Evolutionary conservation across 139 green algal genomes (phyloP).

Genomic region (Micractinium conductrix): DNA sequence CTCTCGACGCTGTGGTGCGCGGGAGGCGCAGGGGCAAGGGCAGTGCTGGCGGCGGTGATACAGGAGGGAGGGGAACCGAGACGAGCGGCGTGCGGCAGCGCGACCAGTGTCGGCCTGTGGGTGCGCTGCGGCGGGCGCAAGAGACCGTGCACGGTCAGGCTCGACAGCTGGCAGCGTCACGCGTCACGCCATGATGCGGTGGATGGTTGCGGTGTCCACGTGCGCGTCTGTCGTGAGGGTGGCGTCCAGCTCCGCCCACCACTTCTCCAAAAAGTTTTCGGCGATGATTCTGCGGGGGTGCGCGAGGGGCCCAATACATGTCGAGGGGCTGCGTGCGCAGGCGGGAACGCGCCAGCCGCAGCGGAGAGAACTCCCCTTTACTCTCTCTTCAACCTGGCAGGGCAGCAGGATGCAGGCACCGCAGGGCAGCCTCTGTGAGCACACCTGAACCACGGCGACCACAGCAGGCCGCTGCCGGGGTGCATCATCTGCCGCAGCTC

Average conservation of each 20-base stretch:
- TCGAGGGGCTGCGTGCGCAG: background rate
- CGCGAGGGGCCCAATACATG: background rate
- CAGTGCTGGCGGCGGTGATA: no score
- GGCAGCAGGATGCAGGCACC: background rate
- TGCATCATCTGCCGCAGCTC: slow-evolving; percentile 85
- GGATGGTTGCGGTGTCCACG: slow-evolving; percentile 64
- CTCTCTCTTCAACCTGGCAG: no score
- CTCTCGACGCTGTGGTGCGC: no score
- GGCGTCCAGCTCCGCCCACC: slow-evolving; percentile 86
- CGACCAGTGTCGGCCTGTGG: no score
- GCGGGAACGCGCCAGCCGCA: background rate
- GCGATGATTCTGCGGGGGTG: slow-evolving; percentile 77
- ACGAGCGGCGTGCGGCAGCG: no score
- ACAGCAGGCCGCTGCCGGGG: slow-evolving; percentile 65
- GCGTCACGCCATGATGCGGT: slow-evolving; percentile 39
- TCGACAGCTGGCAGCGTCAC: background rate
- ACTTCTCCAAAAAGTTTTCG: slow-evolving; percentile 81
- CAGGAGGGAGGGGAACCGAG: no score
- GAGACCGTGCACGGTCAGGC: no score
- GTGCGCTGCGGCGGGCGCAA: no score
- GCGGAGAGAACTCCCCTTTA: no score
- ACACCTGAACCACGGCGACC: slow-evolving; percentile 93
- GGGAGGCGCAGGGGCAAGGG: no score
- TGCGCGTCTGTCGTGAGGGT: slow-evolving; percentile 54
- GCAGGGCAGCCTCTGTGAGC: background rate